These are phyloP conservation scores for Trichophyton benhamiae DNA, from an alignment of 2,329 filamentous ascomycete genomes.

Conservation along the genomic window DNA sequence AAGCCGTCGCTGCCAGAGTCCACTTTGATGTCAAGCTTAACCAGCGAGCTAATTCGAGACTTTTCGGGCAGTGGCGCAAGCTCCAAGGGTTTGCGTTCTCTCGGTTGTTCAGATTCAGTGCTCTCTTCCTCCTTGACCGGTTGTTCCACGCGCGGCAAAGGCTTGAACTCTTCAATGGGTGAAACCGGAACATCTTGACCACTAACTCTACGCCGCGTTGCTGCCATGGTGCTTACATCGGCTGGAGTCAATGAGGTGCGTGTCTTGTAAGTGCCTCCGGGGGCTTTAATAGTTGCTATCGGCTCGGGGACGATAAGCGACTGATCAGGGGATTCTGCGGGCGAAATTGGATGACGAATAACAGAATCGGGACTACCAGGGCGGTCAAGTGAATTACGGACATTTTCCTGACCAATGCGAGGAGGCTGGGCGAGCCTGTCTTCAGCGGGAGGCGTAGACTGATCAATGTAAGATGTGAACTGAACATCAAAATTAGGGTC, in stretches of 20 bases:
- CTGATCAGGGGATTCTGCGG: constrained; percentile 27
- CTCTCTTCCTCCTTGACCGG: constrained; percentile 13
- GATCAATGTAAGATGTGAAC: constrained; percentile 44
- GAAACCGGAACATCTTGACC: constrained; percentile 41
- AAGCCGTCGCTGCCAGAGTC: constrained; percentile 60
- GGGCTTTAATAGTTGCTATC: constrained; percentile 77
- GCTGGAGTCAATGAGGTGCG: constrained; percentile 76
- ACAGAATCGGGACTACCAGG: constrained; percentile 72
- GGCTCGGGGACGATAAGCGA: constrained; percentile 57
- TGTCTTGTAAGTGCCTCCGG: constrained; percentile 77
- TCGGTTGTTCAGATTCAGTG: not conserved
- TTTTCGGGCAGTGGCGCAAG: constrained; percentile 6
- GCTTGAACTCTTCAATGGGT: constrained; percentile 10
- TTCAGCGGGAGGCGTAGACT: constrained; percentile 25
- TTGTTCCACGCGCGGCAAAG: not conserved
- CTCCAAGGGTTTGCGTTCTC: not conserved
- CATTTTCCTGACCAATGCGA: constrained; percentile 23
- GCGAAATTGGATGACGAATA: constrained; percentile 59
- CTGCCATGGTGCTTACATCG: constrained; percentile 73
- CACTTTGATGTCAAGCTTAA: constrained; percentile 70
- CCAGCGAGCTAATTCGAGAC: constrained; percentile 58
- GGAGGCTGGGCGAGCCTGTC: constrained; percentile 15
- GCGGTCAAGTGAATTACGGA: constrained; percentile 30
- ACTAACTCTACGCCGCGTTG: constrained; percentile 73
- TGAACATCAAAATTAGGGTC: constrained; percentile 32